Conservation (phyloP, 306 rosid genomes). For the Dalbergia cultrata region DNA sequence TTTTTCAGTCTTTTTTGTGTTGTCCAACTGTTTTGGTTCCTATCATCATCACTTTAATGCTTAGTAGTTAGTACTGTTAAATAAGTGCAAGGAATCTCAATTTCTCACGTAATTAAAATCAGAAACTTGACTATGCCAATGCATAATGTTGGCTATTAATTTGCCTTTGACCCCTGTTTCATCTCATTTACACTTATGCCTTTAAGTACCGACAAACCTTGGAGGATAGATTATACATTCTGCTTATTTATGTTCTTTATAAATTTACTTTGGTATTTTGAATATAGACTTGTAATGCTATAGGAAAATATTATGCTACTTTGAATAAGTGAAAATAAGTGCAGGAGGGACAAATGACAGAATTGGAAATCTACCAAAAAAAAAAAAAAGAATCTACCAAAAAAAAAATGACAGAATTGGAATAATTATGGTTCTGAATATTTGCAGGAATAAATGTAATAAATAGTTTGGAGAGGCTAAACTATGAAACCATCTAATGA, state of each 20-base stretch:
- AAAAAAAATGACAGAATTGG: too few species aligned
- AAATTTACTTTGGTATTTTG: background rate
- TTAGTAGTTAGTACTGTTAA: background rate
- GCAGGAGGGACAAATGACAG: too few species aligned
- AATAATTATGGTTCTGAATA: constrained; percentile 6
- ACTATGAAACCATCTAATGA: background rate
- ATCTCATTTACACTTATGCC: too few species aligned
- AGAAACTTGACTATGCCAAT: background rate
- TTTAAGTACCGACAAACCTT: too few species aligned
- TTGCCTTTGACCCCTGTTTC: background rate
- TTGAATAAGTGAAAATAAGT: background rate
- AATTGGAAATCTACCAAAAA: too few species aligned
- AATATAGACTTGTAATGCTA: background rate
- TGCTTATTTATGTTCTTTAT: background rate
- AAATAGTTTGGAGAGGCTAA: background rate
- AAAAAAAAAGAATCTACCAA: too few species aligned
- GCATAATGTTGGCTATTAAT: background rate
- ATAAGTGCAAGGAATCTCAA: background rate
- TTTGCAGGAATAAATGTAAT: background rate
- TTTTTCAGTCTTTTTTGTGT: background rate
- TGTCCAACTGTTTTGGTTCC: background rate
- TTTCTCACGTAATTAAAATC: constrained; percentile 13
- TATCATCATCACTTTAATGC: background rate
- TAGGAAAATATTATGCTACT: background rate
- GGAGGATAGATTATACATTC: too few species aligned